Evolutionary conservation across 176 grass and related monocot species (phyloP).

Genomic region (Lolium rigidum): DNA sequence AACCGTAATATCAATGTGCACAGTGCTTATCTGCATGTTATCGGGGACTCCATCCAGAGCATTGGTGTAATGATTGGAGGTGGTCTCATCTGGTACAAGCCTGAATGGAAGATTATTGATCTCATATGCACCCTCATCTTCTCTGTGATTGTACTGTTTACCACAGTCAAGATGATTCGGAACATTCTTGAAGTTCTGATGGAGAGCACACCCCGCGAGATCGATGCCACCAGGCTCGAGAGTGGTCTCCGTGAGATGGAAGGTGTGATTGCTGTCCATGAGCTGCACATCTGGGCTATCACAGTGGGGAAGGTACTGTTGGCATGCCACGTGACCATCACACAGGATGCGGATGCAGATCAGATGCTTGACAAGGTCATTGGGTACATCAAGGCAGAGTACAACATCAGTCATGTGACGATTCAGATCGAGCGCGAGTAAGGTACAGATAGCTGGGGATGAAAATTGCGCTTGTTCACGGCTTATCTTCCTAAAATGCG

Average conservation of each 20-base stretch:
- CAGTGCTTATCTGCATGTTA: constrained; percentile 90
- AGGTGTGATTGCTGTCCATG: constrained; percentile 81
- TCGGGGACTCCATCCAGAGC: constrained; percentile 95
- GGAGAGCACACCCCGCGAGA: constrained; percentile 97
- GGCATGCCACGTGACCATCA: constrained; percentile 89
- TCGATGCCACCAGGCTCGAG: constrained; percentile 79
- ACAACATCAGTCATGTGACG: constrained; percentile 98
- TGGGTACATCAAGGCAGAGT: constrained; percentile 88
- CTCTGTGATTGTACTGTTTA: constrained; percentile 84
- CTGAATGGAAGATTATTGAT: constrained; percentile 99
- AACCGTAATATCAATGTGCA: constrained; percentile 95
- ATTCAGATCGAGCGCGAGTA: constrained; percentile 95
- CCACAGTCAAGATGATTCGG: constrained; percentile 85
- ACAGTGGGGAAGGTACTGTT: constrained; percentile 95
- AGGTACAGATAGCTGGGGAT: constrained; percentile 21
- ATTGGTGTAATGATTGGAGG: constrained; percentile 95
- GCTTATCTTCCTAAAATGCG: background rate
- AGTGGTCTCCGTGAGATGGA: constrained; percentile 76
- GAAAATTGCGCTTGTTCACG: background rate
- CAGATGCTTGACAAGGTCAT: constrained; percentile 84
- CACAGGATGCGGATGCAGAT: constrained; percentile 69
- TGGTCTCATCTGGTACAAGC: constrained; percentile 99
- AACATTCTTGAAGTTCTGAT: constrained; percentile 94
- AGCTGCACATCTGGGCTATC: constrained; percentile 99
- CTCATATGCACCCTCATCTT: constrained; percentile 97